Conservation (phyloP, 2,329 filamentous ascomycete species). For the Botrytis porri region DNA sequence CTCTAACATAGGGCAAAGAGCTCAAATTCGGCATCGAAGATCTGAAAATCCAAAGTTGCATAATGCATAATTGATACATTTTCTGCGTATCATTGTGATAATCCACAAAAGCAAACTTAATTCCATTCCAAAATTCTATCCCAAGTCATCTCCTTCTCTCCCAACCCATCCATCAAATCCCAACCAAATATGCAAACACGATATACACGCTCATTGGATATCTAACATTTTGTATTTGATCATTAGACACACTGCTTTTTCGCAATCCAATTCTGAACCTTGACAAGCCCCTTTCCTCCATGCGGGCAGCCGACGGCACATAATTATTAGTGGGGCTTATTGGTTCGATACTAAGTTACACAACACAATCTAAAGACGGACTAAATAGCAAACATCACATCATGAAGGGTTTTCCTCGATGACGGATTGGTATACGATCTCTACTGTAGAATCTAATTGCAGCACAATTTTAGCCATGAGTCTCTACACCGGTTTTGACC, state of each 20-base stretch:
- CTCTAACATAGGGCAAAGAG: neutral
- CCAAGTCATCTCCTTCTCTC: neutral
- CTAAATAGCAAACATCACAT: neutral
- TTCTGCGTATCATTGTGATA: neutral
- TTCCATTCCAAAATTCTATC: neutral
- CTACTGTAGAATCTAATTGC: neutral
- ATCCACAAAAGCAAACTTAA: neutral
- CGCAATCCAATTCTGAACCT: neutral
- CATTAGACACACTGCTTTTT: neutral
- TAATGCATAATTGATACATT: rapidly evolving
- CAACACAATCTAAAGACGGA: neutral
- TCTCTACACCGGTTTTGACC: constrained; percentile 35
- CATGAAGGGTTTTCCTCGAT: neutral
- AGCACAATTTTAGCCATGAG: constrained; percentile 25
- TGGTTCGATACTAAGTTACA: neutral
- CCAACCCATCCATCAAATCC: neutral
- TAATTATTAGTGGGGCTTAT: neutral
- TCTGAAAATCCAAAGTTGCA: rapidly evolving
- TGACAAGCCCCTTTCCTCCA: neutral
- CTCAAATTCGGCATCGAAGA: neutral
- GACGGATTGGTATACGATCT: no score
- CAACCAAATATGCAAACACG: neutral
- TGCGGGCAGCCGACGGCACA: neutral
- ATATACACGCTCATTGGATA: neutral
- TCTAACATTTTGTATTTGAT: no score